Base-by-base conservation (phyloP, 2,329 filamentous ascomycete species). In the Penicillium sp. region DNA sequence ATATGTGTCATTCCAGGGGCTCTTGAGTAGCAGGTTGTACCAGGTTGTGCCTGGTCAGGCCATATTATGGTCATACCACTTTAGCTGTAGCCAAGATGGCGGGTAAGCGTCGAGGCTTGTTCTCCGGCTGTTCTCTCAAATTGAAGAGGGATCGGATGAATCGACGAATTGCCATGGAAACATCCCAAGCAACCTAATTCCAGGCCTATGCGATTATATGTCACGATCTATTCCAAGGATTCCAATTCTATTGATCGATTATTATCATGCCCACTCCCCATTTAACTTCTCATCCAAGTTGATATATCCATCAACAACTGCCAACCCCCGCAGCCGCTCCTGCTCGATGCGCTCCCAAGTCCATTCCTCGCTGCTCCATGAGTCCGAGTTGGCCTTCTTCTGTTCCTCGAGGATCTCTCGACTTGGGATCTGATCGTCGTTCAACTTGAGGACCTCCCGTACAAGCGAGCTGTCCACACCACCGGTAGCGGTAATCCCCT, bases 321-420 rank as follows among this genome's bases (percentile, higher is more conserved):
- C 75, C 67, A 88, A 63, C 0, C 86, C 86, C 43, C 83, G 76
- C 52, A 81, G 59, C 37, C 86, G 77, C 71, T 88, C 84, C 59
- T 78, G 75, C 65, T 89, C 85, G 60, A 88, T 84, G 20, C 79
- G 76, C 56, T 86, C 81, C 85, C 85, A 88, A 3, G 80, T 82
- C 85, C 85, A 88, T 34, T 80, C 78, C 3, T 78, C 76, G 5
- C 67, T 65, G 22, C 70, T 68, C 63, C 71, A 77, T 28, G 69
- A 71, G 11, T 63, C 73, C 0, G 66, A 61, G 49, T 77, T 74
- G 4, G 63, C 67, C 54, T 68, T 68, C 63, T 69, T 69, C 57
- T 75, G 68, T 45, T 70, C 66, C 41, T 74, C 71, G 38, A 77
- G 60, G 22, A 63, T 63, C 20, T 68, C 69, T 20, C 63, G 63